Base-by-base conservation (phyloP, 2,329 filamentous ascomycete genomes). In the Elsinoe australis region DNA sequence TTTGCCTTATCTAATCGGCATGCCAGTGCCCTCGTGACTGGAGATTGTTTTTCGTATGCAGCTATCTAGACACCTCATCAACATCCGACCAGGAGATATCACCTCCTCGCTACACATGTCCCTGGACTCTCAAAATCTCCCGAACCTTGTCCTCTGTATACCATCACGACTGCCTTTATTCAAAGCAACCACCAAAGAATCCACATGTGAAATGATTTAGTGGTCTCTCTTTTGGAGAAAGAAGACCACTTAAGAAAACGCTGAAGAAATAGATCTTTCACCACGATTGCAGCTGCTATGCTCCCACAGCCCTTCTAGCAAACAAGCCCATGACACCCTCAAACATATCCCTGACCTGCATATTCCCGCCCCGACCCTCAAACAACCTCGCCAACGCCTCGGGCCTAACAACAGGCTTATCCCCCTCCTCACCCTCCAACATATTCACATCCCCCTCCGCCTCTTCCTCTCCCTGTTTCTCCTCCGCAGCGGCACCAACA, bases 341-440 rank as follows among this genome's bases (percentile, higher is more conserved):
- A 60, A 89, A 88, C 68, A 87, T 75, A 53, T 87, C 84, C 63
- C 83, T 79, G 17, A 89, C 76, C 8, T 83, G 78, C 17, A 82
- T 80, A 6, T 8, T 18, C 1, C 29, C 44, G 58, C 83, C 74
- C 0, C 82, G 80, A 2, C 74, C 71, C 53, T 87, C 82, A 54
- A 89, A 87, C 29, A 89, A 75, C 44, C 79, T 74, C 4, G 82
- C 74, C 47, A 89, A 67, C 54, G 79, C 76, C 59, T 88, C 81
- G 41, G 81, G 77, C 33, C 80, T 71, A 14, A 88, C 76, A 14
- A 87, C 78, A 5, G 76, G 75, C 17, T 73, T 70, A 42, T 73
- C 71, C 39, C 75, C 73, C 26, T 75, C 75, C 4, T 69, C 64
- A 3, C 67, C 55, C 3, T 49, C 50, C 2, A 48, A 47, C 3